A percentile compares a stretch with the other conserved stretches of the same genome.
phyloP scores from a whole-genome alignment of 1,139 yeast species.

The Saccharomyces hybrid region DNA sequence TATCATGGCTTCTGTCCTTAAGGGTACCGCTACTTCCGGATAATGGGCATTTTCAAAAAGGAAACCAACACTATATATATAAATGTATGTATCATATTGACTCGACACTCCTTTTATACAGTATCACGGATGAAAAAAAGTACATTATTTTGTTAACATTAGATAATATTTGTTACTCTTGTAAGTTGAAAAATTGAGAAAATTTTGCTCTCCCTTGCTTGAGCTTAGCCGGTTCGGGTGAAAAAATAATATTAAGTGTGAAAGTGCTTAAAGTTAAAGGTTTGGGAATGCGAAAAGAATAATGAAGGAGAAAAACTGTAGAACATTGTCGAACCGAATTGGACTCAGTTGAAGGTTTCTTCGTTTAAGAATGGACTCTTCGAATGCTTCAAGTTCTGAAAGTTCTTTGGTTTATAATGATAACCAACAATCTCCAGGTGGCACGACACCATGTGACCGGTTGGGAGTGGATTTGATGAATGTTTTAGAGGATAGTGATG shows the following conservation, averaged over 20 bases:
- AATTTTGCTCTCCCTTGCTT: background rate
- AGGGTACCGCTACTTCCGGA: constrained; percentile 10
- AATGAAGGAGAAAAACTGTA: background rate
- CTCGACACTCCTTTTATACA: background rate
- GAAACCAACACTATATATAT: background rate
- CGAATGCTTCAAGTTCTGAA: background rate
- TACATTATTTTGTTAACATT: background rate
- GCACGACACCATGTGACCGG: background rate
- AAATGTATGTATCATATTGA: background rate
- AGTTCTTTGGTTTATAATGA: background rate
- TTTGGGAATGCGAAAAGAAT: background rate
- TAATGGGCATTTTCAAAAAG: background rate
- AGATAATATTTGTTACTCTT: background rate
- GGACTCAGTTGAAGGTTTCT: background rate
- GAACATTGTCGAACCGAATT: background rate
- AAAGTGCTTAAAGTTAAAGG: background rate
- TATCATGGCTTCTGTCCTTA: constrained; percentile 43
- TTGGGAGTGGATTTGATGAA: background rate
- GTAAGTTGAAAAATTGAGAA: background rate
- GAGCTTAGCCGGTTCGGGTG: background rate
- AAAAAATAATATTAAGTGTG: background rate
- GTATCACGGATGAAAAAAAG: background rate
- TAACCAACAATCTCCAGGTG: background rate
- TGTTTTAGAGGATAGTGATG: background rate
- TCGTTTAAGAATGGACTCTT: background rate